Base-by-base conservation (phyloP, 306 rosid genomes). In the Prosopis cineraria region DNA sequence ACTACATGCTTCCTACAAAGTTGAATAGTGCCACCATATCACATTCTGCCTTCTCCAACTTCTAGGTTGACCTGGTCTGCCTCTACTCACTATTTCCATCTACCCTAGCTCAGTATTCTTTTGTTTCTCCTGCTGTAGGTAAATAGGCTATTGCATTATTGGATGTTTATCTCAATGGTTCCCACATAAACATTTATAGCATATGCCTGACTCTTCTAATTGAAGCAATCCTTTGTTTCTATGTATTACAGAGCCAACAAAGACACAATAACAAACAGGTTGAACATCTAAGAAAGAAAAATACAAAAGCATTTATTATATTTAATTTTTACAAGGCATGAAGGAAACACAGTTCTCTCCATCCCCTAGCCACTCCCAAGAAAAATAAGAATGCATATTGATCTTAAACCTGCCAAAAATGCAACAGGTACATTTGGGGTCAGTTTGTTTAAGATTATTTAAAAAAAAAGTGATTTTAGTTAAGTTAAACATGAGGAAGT, bases 231-330 rank as follows among this genome's bases (percentile, higher is more conserved):
- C 30, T 1, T 0, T n/a, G 44, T n/a, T 63, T 64, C 29, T 53
- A 53, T 22, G 13, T 20, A 53, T 1, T 53, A 53, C 17, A 73
- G 27, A 79, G 72, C 67, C 25, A 72, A 63, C 17, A 80, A 17
- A 37, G n/a, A 31, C 50, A 80, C 19, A 11, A 17, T 64, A 59
- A 64, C 65, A 64, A 76, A 48, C 27, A 24, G 67, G 73, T 37
- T 50, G 50, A 63, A 75, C 63, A 19, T 17, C 66, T 22, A 44
- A 75, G 36, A 44, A 62, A 75, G 67, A 73, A 27, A 45, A 45
- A 45, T 7, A 31, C 63, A 48, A 59, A 48, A 48, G 2, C 5
- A 19, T 17, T 3, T 6, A 48, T 48, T 48, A 19, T n/a, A 48
- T 48, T 48, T 48, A 48, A 7, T 25, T 60, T 30, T 14, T 29